Conservation (phyloP, 768 basidiomycete species). For the Chiua virens region DNA sequence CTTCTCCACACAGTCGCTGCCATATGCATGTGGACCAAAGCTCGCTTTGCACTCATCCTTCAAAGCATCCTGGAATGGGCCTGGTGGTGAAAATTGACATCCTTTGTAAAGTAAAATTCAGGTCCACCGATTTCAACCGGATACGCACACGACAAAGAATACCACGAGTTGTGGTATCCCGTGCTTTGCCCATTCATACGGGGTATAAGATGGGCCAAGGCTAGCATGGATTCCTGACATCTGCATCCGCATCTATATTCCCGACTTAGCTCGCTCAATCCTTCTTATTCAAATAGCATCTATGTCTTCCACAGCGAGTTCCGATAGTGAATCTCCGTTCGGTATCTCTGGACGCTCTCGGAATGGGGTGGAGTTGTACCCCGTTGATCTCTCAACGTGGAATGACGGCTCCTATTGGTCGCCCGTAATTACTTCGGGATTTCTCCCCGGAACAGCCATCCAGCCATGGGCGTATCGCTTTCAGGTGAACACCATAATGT, state of each 20-base stretch:
- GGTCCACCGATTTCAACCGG: conserved; percentile 6
- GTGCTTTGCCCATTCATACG: conserved; percentile 10
- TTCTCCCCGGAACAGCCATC: conserved; percentile 42
- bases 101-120: conserved; percentile 11
- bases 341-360: neutral
- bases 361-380: conserved; percentile 5
- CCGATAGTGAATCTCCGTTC: no score
- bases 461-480: conserved; percentile 56
- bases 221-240: neutral
- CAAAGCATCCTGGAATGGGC: no score
- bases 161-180: conserved; percentile 14
- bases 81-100: no score
- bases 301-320: conserved; percentile 4
- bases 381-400: conserved; percentile 28
- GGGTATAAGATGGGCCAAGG: conserved; percentile 14
- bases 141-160: conserved; percentile 15
- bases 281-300: neutral
- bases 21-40: no score
- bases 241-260: no score
- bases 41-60: no score
- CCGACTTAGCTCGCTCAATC: no score
- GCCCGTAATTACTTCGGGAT: conserved; percentile 17
- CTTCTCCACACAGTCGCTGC: no score
- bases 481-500: conserved; percentile 33
- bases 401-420: conserved; percentile 22